Conservation (phyloP, 805 yeast species). For the Saturnispora besseyi region DNA sequence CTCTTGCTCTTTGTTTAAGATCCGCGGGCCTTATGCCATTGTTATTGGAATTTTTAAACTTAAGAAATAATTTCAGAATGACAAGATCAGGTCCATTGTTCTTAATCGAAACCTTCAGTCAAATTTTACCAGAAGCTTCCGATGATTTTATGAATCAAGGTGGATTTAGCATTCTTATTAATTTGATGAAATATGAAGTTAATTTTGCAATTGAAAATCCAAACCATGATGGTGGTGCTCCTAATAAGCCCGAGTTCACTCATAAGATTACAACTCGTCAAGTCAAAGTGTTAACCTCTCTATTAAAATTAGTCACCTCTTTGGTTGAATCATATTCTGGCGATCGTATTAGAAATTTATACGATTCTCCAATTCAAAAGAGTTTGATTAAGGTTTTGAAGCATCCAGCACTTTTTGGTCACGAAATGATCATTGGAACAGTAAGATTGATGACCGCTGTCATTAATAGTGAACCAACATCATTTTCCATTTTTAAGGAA, state of each 20-base stretch:
- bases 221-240: slow-evolving; percentile 42
- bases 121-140: slow-evolving; percentile 39
- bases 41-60: slow-evolving; percentile 49
- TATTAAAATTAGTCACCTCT: slow-evolving; percentile 55
- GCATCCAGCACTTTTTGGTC: slow-evolving; percentile 58
- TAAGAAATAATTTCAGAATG: slow-evolving; percentile 43
- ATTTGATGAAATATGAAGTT: slow-evolving; percentile 54
- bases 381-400: slow-evolving; percentile 50
- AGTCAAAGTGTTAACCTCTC: slow-evolving; percentile 45
- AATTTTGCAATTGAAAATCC: slow-evolving; percentile 54
- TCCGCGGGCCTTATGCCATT: slow-evolving; percentile 71
- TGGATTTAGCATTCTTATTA: slow-evolving; percentile 59
- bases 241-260: slow-evolving; percentile 41
- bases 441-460: slow-evolving; percentile 59
- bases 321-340: slow-evolving; percentile 68
- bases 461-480: slow-evolving; percentile 86
- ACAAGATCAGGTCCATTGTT: slow-evolving; percentile 58
- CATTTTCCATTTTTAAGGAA: slow-evolving; percentile 71
- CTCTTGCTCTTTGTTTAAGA: slow-evolving; percentile 47
- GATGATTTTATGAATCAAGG: slow-evolving; percentile 54
- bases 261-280: slow-evolving; percentile 52
- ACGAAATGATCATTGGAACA: slow-evolving; percentile 48
- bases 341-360: slow-evolving; percentile 74
- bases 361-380: slow-evolving; percentile 70
- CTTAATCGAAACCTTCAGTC: slow-evolving; percentile 40